A percentile compares a stretch with the other conserved stretches of the same genome.
Evolutionary conservation across 2,329 filamentous ascomycete genomes (phyloP).

Genomic region (Xylariaceae sp.): DNA sequence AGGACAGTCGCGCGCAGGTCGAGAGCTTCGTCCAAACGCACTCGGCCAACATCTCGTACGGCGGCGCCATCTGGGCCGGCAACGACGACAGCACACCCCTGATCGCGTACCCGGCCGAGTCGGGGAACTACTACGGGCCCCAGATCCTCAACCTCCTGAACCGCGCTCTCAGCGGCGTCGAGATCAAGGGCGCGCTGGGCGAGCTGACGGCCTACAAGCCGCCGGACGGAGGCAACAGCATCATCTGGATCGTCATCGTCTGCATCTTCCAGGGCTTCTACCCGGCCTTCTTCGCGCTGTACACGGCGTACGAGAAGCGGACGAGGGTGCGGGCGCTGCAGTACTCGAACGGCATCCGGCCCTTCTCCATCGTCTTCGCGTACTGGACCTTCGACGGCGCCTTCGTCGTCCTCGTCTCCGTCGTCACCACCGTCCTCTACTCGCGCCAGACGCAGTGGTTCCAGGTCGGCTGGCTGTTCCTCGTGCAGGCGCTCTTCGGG

Average conservation of each 20-base stretch:
- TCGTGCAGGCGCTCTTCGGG: conserved; percentile 59
- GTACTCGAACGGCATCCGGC: conserved; percentile 63
- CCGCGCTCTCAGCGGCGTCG: conserved; percentile 13
- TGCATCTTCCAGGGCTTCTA: conserved; percentile 48
- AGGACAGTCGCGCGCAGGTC: conserved; percentile 14
- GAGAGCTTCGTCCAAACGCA: conserved; percentile 15
- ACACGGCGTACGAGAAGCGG: conserved; percentile 57
- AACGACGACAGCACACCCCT: conserved; percentile 14
- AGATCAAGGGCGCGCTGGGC: conserved; percentile 12
- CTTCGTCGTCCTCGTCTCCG: conserved; percentile 43
- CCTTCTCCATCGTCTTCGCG: conserved; percentile 57
- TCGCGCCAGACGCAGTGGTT: conserved; percentile 51
- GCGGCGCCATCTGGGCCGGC: conserved; percentile 19
- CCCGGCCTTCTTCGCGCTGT: conserved; percentile 61
- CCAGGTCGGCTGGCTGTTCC: conserved; percentile 54
- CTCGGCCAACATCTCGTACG: conserved; percentile 11
- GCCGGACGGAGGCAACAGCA: conserved; percentile 17
- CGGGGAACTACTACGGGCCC: not conserved
- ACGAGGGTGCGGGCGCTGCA: conserved; percentile 59
- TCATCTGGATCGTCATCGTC: conserved; percentile 24
- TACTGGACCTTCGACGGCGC: conserved; percentile 59
- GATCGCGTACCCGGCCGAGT: conserved; percentile 13
- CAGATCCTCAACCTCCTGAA: conserved; percentile 20
- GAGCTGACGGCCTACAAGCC: conserved; percentile 15
- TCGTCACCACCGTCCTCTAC: conserved; percentile 48